Evolutionary conservation across 1,284 basidiomycete species (phyloP).

Genomic region (Malassezia caprae): DNA sequence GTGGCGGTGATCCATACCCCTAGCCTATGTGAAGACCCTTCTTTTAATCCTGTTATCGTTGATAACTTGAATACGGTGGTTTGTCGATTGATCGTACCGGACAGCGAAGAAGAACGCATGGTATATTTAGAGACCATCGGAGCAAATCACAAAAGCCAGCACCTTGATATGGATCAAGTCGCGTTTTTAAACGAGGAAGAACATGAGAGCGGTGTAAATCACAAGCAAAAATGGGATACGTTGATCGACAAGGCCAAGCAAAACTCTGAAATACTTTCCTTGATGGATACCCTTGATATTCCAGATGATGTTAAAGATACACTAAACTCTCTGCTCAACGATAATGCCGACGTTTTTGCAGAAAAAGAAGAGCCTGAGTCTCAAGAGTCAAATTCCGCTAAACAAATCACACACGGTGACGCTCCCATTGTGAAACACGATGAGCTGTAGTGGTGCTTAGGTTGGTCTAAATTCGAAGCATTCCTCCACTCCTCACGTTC

Average conservation of each 20-base stretch:
- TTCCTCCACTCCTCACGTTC: not conserved
- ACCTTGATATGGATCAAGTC: not conserved
- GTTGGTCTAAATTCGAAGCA: not conserved
- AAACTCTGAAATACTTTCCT: not conserved
- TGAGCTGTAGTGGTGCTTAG: not conserved
- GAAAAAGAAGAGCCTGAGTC: not conserved
- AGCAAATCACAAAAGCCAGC: not conserved
- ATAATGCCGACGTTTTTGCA: not conserved
- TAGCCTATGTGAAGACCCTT: not conserved
- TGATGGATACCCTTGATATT: not conserved
- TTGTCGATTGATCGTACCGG: conserved; percentile 12
- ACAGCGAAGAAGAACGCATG: not conserved
- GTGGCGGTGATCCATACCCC: not conserved
- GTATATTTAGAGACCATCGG: not conserved
- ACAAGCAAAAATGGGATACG: not conserved
- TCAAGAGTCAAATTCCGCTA: not conserved
- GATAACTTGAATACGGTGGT: not conserved
- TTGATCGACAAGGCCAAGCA: not conserved
- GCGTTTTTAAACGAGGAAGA: not conserved
- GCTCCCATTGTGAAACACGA: not conserved
- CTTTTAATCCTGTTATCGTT: not conserved
- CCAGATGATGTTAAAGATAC: not conserved
- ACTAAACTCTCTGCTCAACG: not conserved
- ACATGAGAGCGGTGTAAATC: too few relatives aligned
- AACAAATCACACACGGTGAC: not conserved